phyloP scores from a whole-genome alignment of 202 grass and related monocot genomes.

The Schoenoplectus triqueter region DNA sequence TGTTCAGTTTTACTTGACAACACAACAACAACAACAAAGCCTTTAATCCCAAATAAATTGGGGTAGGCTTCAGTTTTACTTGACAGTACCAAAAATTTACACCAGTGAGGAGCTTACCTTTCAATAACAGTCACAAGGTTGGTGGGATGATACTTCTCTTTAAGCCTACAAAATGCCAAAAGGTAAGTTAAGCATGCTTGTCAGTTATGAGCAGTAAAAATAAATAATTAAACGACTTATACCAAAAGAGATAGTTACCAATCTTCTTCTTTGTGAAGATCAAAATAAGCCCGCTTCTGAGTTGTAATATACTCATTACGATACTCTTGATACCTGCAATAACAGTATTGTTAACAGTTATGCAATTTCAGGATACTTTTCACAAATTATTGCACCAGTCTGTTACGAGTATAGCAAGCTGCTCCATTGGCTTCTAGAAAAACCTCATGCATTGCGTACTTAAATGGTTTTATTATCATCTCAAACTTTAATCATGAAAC shows the following conservation, averaged over 20 bases:
- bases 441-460: constrained; percentile 11
- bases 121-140: constrained; percentile 89
- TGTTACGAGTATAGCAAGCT: background rate
- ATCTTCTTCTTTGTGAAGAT: constrained; percentile 93
- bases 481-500: background rate
- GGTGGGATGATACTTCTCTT: constrained; percentile 98
- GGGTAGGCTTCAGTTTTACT: background rate
- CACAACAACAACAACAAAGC: too few species aligned
- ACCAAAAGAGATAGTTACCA: constrained; percentile 56
- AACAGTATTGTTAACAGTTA: constrained; percentile 28
- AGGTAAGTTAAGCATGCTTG: constrained; percentile 39
- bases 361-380: constrained; percentile 22
- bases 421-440: background rate
- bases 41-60: too few species aligned
- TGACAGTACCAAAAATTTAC: constrained; percentile 13
- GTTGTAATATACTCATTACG: constrained; percentile 94
- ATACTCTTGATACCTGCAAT: constrained; percentile 88
- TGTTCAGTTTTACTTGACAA: background rate
- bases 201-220: background rate
- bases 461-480: constrained; percentile 12
- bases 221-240: background rate
- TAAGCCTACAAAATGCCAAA: constrained; percentile 71
- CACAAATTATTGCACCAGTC: background rate
- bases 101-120: constrained; percentile 58
- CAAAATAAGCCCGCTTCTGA: constrained; percentile 96